Evolutionary conservation across 2,329 filamentous ascomycete species (phyloP).

Genomic region (Epichloe gansuensis): DNA sequence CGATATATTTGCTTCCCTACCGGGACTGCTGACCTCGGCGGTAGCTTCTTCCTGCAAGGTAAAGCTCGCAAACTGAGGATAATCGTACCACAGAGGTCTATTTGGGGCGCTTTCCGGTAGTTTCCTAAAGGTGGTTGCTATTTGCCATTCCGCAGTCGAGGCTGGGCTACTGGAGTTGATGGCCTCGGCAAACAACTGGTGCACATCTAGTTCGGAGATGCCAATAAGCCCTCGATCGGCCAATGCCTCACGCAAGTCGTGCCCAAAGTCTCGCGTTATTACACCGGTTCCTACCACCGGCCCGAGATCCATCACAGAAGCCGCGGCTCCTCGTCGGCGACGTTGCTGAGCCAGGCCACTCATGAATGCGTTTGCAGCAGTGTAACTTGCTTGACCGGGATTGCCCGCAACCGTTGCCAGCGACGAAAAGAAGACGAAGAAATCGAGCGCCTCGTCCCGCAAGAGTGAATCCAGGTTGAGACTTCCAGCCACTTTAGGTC

Average conservation of each 20-base stretch:
- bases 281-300: constrained; percentile 25
- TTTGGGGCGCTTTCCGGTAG: background rate
- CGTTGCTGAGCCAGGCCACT: constrained; percentile 23
- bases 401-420: constrained; percentile 17
- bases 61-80: background rate
- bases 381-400: constrained; percentile 31
- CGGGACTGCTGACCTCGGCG: background rate
- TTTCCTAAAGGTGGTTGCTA: background rate
- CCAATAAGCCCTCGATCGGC: background rate
- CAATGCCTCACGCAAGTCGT: background rate
- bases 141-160: background rate
- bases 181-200: constrained; percentile 20
- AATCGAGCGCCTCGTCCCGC: constrained; percentile 18
- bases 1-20: background rate
- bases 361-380: constrained; percentile 33
- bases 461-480: constrained; percentile 21
- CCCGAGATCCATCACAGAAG: constrained; percentile 26
- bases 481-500: constrained; percentile 24
- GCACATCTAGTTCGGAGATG: constrained; percentile 19
- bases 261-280: background rate
- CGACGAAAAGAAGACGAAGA: constrained; percentile 26
- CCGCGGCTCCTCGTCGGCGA: constrained; percentile 24
- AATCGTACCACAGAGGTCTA: background rate
- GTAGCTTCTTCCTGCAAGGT: background rate
- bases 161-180: constrained; percentile 4